These are phyloP conservation scores for Nakaseomyces kungkrabaensis DNA, from an alignment of 1,139 yeast genomes.

Conservation along the genomic window DNA sequence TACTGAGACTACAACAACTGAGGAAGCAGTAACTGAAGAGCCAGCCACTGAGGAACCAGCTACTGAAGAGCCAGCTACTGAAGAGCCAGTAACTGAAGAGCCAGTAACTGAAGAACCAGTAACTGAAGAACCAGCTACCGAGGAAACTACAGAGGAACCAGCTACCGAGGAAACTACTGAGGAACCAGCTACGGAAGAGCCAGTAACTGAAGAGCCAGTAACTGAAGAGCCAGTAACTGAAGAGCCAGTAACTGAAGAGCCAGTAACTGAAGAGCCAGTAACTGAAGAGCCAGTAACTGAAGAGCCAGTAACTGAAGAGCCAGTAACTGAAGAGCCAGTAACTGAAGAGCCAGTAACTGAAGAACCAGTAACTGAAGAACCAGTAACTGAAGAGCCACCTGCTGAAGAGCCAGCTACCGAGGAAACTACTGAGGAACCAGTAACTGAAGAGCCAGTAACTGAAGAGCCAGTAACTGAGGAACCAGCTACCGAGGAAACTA, in stretches of 20 bases:
- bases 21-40: neutral
- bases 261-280: neutral
- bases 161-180: conserved; percentile 1
- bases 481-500: no score
- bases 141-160: conserved; percentile 4
- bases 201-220: neutral
- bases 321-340: conserved; percentile 1
- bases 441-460: neutral
- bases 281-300: conserved; percentile 1
- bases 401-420: neutral
- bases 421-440: neutral
- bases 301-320: conserved; percentile 7
- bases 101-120: neutral
- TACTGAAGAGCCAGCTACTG: neutral
- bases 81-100: neutral
- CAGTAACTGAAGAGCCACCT: neutral
- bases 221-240: neutral
- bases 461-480: neutral
- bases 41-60: neutral
- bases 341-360: conserved; percentile 3
- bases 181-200: conserved; percentile 2
- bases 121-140: conserved; percentile 42
- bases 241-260: conserved; percentile 1
- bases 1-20: neutral
- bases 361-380: conserved; percentile 3